Evolutionary conservation across 441 rosid genomes (phyloP).

Genomic region (Arabidopsis hybrid): DNA sequence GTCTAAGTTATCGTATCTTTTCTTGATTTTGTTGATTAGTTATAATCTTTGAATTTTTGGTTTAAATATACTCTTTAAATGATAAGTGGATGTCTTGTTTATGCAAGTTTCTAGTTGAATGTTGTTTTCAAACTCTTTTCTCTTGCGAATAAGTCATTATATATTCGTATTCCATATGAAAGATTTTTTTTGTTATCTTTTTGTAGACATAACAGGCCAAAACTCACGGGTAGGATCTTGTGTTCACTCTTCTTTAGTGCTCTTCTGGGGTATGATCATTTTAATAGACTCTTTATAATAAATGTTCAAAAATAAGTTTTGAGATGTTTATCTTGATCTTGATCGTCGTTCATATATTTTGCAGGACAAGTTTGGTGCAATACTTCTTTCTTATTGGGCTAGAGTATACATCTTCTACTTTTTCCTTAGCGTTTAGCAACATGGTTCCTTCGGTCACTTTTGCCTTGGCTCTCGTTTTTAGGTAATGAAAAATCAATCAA

Average conservation of each 20-base stretch:
- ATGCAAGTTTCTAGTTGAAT: conserved; percentile 17
- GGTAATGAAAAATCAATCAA: conserved; percentile 46
- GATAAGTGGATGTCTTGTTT: conserved; percentile 14
- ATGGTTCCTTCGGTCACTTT: conserved; percentile 63
- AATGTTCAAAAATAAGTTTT: not conserved
- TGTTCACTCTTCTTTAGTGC: conserved; percentile 47
- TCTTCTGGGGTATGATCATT: conserved; percentile 44
- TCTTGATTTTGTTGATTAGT: conserved; percentile 7
- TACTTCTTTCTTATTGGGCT: conserved; percentile 66
- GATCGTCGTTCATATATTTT: not conserved
- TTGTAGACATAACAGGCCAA: conserved; percentile 45
- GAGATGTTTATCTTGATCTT: not conserved
- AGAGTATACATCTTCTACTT: conserved; percentile 62
- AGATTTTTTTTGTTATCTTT: not conserved
- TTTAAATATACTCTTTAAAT: not conserved
- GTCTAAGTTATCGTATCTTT: conserved; percentile 2
- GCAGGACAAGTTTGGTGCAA: conserved; percentile 59
- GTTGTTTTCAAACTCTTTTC: conserved; percentile 7
- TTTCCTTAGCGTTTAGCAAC: conserved; percentile 60
- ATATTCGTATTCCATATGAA: conserved; percentile 13
- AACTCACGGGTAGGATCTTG: conserved; percentile 40
- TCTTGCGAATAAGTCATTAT: not conserved
- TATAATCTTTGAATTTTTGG: conserved; percentile 1
- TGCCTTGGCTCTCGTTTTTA: conserved; percentile 55
- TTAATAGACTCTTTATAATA: not conserved